Percentiles rank a stretch among this genome's conserved stretches.
Conservation (phyloP, 176 grass and related monocot genomes). For the Tillandsia leiboldiana region DNA sequence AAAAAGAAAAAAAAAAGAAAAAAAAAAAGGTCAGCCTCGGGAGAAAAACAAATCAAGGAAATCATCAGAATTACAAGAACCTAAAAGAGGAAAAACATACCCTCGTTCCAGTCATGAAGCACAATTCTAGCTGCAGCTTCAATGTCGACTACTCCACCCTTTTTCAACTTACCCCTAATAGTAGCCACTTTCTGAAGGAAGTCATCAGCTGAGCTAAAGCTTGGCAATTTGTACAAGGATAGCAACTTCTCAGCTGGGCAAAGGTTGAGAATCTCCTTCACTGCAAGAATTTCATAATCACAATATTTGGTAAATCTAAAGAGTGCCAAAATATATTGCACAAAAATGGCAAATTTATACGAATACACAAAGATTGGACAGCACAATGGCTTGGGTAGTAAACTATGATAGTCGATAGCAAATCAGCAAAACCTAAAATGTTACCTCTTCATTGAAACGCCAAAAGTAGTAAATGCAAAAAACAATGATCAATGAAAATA, state of each 20-base stretch:
- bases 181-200: slow-evolving; percentile 89
- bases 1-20: slow-evolving; percentile 3
- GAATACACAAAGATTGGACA: too few species aligned
- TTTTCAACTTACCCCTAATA: slow-evolving; percentile 70
- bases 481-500: too few species aligned
- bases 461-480: too few species aligned
- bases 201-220: slow-evolving; percentile 72
- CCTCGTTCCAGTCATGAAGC: slow-evolving; percentile 96
- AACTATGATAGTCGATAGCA: too few species aligned
- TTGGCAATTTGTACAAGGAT: slow-evolving; percentile 75
- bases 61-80: not conserved
- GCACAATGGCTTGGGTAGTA: too few species aligned
- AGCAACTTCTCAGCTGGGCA: slow-evolving; percentile 65
- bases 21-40: slow-evolving; percentile 8
- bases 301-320: not conserved
- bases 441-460: too few species aligned
- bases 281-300: slow-evolving; percentile 32
- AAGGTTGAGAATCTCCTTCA: slow-evolving; percentile 81
- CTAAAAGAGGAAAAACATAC: slow-evolving; percentile 20
- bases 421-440: too few species aligned
- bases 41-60: not conserved
- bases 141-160: slow-evolving; percentile 82
- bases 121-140: slow-evolving; percentile 90
- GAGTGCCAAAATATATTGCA: not conserved
- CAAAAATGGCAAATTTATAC: too few species aligned